Conservation (phyloP, 148 eudicot species). For the Arbutus unedo region DNA sequence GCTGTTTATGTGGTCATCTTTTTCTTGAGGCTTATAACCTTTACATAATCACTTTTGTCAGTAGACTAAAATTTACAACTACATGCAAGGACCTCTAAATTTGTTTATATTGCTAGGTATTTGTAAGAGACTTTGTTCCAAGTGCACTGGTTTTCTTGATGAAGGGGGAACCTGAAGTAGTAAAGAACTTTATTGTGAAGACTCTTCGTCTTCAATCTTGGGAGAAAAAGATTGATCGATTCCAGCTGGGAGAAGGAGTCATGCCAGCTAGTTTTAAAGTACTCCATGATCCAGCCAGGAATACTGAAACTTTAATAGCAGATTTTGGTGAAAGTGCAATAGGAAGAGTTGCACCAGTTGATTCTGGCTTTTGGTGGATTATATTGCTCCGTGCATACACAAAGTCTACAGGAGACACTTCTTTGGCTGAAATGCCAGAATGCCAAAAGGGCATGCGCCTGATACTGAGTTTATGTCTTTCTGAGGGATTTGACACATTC, state of each 20-base stretch:
- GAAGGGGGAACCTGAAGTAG: constrained; percentile 91
- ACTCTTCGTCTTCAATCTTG: constrained; percentile 90
- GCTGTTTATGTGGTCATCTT: constrained; percentile 3
- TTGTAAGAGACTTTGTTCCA: constrained; percentile 95
- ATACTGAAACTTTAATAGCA: constrained; percentile 74
- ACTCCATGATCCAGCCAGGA: constrained; percentile 66
- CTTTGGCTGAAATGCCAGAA: constrained; percentile 88
- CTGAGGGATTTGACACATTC: constrained; percentile 94
- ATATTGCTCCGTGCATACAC: constrained; percentile 92
- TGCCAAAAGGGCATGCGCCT: constrained; percentile 95
- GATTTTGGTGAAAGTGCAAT: constrained; percentile 99
- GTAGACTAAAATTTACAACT: background rate
- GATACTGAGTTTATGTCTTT: constrained; percentile 83
- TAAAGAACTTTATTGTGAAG: constrained; percentile 78
- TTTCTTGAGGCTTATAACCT: background rate
- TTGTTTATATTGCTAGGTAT: constrained; percentile 51
- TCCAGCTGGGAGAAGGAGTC: constrained; percentile 92
- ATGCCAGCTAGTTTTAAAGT: constrained; percentile 99
- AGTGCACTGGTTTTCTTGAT: constrained; percentile 94
- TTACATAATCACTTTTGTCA: background rate
- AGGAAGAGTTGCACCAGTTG: constrained; percentile 96
- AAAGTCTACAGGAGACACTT: constrained; percentile 77
- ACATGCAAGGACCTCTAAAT: background rate
- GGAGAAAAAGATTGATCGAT: constrained; percentile 91
- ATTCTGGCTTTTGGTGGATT: constrained; percentile 99